Base-by-base conservation (phyloP, 768 basidiomycete genomes). In the Tylopilus felleus region DNA sequence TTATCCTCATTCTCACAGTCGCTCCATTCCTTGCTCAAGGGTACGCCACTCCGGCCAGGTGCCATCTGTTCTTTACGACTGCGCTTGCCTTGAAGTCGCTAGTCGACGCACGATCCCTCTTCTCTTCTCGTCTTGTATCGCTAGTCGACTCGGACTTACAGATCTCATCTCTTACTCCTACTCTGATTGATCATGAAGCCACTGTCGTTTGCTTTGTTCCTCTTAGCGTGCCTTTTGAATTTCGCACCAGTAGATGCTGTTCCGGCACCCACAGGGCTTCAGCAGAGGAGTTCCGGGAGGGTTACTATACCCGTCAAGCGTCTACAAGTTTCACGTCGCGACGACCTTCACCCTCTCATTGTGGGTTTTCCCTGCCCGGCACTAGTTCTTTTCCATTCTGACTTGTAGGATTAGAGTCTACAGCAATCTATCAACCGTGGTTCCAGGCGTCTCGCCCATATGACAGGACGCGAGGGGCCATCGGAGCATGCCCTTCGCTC, bases 351-450 rank as follows among this genome's bases (percentile, higher is more conserved):
- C 52, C 76, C 79, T 27, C 73, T 70, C 51, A 50, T 79, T 49
- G 80, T 80, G 51, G 38, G 79, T 67, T 36, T n/a, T 38, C 5
- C 28, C n/a, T 21, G 13, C 41, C 17, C 14, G 10, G 28, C 12
- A 16, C 12, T 21, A 16, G 5, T 33, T 16, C 14, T 28, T 40
- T 1, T 27, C 25, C 8, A 5, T 10, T 31, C 35, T 38, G 19
- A 43, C 49, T 41, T 16, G 19, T 14, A 14, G 42, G 19, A 36
- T 27, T 33, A 91, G 89, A 67, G 78, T 42, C 70, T 84, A 31
- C 87, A 90, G 67, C 88, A 86, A 68, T 77, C 84, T 61, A 79
- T 86, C 57, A 90, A 89, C 68, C 83, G 81, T 47, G 76, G 78
- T 49, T 71, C 80, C 50, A 77, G 75, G 52, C 85, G 88, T 49